Conservation (phyloP, 2,329 filamentous ascomycete species). For the Exophiala bonariae region DNA sequence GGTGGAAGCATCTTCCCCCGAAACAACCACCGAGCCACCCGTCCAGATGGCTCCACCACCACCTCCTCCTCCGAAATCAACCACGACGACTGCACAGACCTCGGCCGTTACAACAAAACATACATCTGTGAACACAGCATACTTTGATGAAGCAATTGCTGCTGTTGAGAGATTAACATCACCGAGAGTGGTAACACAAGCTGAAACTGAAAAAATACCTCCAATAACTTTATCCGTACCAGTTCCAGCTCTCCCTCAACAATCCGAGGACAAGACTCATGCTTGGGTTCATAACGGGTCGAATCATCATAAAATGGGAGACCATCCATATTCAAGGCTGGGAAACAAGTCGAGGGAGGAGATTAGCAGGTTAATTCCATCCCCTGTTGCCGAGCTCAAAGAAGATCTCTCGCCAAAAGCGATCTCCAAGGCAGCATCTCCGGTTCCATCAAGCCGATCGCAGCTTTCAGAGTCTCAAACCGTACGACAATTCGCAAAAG, state of each 20-base stretch:
- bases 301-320: background rate
- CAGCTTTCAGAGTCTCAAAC: slow-evolving; percentile 1
- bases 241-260: background rate
- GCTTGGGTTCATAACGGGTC: no score
- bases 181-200: slow-evolving; percentile 1
- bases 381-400: slow-evolving; percentile 22
- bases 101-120: slow-evolving; percentile 19
- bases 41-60: background rate
- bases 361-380: slow-evolving; percentile 20
- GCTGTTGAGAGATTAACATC: slow-evolving; percentile 25
- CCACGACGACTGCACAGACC: slow-evolving; percentile 2
- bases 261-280: background rate
- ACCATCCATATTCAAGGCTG: slow-evolving; percentile 1
- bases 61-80: slow-evolving; percentile 1
- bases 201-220: slow-evolving; percentile 2
- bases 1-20: slow-evolving; percentile 3
- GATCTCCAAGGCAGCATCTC: background rate
- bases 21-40: background rate
- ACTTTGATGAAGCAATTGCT: slow-evolving; percentile 29
- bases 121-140: slow-evolving; percentile 23
- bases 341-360: slow-evolving; percentile 14
- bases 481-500: slow-evolving; percentile 2
- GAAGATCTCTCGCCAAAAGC: slow-evolving; percentile 22
- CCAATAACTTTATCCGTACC: slow-evolving; percentile 5
- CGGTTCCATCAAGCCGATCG: background rate